Conservation (phyloP, 331 rosid species). For the Malus hybrid region DNA sequence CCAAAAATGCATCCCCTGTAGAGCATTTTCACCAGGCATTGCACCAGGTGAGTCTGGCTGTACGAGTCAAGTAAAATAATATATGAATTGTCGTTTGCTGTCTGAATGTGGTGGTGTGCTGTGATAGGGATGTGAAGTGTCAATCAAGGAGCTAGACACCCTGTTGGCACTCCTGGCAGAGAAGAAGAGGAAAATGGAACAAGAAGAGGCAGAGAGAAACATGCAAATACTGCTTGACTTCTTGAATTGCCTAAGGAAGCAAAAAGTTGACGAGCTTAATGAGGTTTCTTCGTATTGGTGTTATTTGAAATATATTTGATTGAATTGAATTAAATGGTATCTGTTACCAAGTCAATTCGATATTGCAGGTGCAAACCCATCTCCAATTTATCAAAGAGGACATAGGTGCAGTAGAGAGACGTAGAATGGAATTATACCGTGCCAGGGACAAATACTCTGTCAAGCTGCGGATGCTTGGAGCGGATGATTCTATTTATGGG, state of each 20-base stretch:
- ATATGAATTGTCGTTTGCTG: neutral
- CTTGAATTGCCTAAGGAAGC: constrained; percentile 82
- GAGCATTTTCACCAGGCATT: constrained; percentile 73
- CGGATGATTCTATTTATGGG: constrained; percentile 36
- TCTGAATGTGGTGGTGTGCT: neutral
- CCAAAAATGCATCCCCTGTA: constrained; percentile 73
- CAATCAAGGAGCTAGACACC: constrained; percentile 80
- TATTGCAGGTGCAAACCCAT: constrained; percentile 75
- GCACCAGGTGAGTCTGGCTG: constrained; percentile 52
- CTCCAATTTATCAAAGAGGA: constrained; percentile 93
- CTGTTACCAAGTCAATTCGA: constrained; percentile 6
- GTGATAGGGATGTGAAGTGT: constrained; percentile 81
- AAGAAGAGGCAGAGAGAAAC: constrained; percentile 95
- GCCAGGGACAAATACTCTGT: constrained; percentile 75
- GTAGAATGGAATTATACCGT: constrained; percentile 70
- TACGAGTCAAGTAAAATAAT: neutral
- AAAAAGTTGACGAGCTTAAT: constrained; percentile 72
- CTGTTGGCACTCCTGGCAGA: constrained; percentile 72
- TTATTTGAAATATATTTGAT: neutral
- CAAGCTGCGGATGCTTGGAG: constrained; percentile 68
- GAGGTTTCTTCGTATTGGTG: constrained; percentile 47
- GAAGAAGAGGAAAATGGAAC: constrained; percentile 96
- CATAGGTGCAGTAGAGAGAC: constrained; percentile 76
- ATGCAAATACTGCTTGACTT: constrained; percentile 89
- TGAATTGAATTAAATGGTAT: neutral